A percentile compares a stretch with the other conserved stretches of the same genome.
These are phyloP conservation scores for Backusella australiensis DNA, from an alignment of 192 early-diverging fungal genomes.

Conservation along the genomic window DNA sequence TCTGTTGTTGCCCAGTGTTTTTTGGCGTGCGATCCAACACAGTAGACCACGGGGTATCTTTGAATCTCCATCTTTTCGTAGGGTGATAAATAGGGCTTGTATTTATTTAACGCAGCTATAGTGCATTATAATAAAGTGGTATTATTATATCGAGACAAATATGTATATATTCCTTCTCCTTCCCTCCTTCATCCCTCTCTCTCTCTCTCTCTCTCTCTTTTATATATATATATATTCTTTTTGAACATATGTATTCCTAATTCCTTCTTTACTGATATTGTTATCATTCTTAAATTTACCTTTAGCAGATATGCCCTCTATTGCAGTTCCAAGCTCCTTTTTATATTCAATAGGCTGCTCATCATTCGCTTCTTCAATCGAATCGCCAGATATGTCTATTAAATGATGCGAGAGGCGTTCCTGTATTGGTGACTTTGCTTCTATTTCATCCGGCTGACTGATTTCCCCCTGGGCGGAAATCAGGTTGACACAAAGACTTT, in stretches of 20 bases:
- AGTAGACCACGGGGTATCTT: conserved; percentile 82
- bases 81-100: conserved; percentile 71
- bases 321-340: neutral
- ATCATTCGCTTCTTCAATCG: neutral
- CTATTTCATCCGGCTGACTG: conserved; percentile 9
- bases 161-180: neutral
- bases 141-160: neutral
- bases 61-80: conserved; percentile 89
- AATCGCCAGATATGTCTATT: neutral
- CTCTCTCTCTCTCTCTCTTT: neutral
- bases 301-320: neutral
- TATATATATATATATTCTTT: neutral
- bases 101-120: conserved; percentile 58
- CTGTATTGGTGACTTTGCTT: conserved; percentile 2
- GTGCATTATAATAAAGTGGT: neutral
- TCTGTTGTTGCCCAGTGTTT: conserved; percentile 63
- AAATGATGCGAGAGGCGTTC: neutral
- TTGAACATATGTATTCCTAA: neutral
- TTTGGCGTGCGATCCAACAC: conserved; percentile 74
- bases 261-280: neutral
- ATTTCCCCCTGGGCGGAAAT: conserved; percentile 13
- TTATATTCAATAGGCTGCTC: neutral
- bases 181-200: neutral
- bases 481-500: neutral
- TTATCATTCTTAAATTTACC: neutral